Percentiles rank a stretch among this genome's conserved stretches.
Conservation (phyloP, 129 eudicot species). For the Logfia minima region DNA sequence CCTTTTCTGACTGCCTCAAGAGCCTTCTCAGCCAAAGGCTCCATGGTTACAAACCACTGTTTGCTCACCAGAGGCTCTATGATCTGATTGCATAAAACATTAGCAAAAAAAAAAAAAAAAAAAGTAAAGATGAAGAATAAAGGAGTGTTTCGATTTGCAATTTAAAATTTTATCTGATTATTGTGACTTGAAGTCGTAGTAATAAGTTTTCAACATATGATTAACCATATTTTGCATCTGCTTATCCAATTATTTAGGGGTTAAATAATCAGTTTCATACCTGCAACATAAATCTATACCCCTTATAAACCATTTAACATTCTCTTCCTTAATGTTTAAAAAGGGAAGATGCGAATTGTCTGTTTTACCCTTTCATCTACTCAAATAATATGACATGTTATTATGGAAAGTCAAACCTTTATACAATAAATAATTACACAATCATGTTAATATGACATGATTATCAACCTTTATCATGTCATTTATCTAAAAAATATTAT, state of each 20-base stretch:
- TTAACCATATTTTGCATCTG: background rate
- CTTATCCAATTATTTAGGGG: background rate
- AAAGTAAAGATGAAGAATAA: background rate
- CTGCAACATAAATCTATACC: slow-evolving; percentile 6
- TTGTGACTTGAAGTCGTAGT: background rate
- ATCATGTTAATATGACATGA: too few species aligned
- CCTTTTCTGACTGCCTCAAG: slow-evolving; percentile 79
- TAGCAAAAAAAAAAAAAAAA: background rate
- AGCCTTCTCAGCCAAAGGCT: slow-evolving; percentile 93
- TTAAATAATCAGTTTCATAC: background rate
- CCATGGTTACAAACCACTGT: slow-evolving; percentile 98
- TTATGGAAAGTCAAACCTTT: too few species aligned
- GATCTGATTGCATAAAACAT: slow-evolving; percentile 48
- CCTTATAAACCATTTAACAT: too few species aligned
- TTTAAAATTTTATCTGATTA: background rate
- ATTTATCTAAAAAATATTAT: too few species aligned
- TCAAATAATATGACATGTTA: too few species aligned
- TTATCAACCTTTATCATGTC: too few species aligned
- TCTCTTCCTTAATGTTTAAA: too few species aligned
- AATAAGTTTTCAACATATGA: background rate
- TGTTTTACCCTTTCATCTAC: too few species aligned
- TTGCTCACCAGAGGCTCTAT: slow-evolving; percentile 94
- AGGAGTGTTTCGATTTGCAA: background rate
- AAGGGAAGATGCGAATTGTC: too few species aligned
- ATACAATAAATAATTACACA: too few species aligned